Evolutionary conservation across 208 protist species (phyloP).

Genomic region (Vickermania ingenoplastis): DNA sequence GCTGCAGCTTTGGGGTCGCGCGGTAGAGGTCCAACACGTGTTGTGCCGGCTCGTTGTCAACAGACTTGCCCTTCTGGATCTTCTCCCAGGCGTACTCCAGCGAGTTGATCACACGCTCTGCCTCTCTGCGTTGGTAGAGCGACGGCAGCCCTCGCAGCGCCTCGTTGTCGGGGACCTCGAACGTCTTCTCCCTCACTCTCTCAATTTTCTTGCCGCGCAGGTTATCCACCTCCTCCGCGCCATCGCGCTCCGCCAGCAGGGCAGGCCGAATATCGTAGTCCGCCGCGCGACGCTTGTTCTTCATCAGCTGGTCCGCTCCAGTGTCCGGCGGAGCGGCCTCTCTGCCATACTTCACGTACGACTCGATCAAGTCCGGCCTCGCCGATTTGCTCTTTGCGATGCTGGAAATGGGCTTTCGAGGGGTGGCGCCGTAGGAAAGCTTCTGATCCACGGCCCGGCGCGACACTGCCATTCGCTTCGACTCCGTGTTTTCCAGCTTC

Average conservation of each 20-base stretch:
- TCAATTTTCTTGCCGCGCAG: constrained; percentile 36
- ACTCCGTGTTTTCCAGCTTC: constrained; percentile 40
- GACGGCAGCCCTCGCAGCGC: constrained; percentile 59
- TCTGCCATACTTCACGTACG: constrained; percentile 29
- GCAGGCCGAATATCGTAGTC: constrained; percentile 82
- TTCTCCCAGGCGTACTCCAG: constrained; percentile 71
- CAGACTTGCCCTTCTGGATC: constrained; percentile 25
- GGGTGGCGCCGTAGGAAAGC: constrained; percentile 5
- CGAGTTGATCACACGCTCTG: constrained; percentile 62
- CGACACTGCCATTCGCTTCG: constrained; percentile 23
- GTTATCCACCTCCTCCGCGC: constrained; percentile 58
- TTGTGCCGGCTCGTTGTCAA: constrained; percentile 10
- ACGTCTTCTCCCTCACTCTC: constrained; percentile 23
- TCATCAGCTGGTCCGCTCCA: constrained; percentile 2
- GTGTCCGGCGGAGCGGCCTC: constrained; percentile 7
- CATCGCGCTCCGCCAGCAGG: constrained; percentile 41
- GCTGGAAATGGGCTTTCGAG: background rate
- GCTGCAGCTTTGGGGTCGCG: constrained; percentile 76
- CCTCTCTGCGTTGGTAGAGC: constrained; percentile 73
- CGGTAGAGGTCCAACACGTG: constrained; percentile 79
- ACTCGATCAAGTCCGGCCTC: constrained; percentile 29
- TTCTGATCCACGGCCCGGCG: constrained; percentile 21
- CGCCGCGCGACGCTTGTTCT: background rate
- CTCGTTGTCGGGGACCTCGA: constrained; percentile 56
- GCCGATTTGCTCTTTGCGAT: background rate